phyloP scores from a whole-genome alignment of 441 rosid genomes.

The Gossypium gossypioides region DNA sequence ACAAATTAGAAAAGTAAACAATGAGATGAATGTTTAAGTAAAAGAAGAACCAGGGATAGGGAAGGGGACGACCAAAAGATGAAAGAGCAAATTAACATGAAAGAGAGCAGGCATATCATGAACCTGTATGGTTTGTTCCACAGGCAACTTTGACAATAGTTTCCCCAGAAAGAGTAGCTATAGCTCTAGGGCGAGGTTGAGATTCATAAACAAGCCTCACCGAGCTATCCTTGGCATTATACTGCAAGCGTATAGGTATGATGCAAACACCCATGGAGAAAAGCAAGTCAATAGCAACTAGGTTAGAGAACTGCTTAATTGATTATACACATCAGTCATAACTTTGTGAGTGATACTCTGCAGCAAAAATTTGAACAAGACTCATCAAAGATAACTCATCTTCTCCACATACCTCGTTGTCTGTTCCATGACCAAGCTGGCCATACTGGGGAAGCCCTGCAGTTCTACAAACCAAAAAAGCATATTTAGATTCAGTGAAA shows the following conservation, averaged over 20 bases:
- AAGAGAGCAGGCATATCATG: conserved; percentile 7
- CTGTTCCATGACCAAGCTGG: conserved; percentile 78
- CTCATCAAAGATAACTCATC: background rate
- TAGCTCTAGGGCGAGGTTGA: conserved; percentile 80
- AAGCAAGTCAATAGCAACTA: background rate
- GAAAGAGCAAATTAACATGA: background rate
- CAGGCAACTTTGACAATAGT: conserved; percentile 88
- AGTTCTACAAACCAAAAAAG: conserved; percentile 46
- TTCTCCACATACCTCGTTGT: conserved; percentile 46
- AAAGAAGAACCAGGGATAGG: background rate
- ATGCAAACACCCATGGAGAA: background rate
- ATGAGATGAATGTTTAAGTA: conserved; percentile 2
- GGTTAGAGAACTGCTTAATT: background rate
- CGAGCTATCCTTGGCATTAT: conserved; percentile 80
- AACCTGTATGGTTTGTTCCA: conserved; percentile 91
- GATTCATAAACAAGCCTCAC: conserved; percentile 85
- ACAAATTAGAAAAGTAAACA: conserved; percentile 18
- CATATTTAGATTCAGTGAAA: conserved; percentile 18
- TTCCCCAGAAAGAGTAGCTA: conserved; percentile 62
- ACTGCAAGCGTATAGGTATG: conserved; percentile 34
- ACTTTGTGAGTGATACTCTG: background rate
- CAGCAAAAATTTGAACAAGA: conserved; percentile 1
- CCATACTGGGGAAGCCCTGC: conserved; percentile 82
- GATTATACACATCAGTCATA: background rate
- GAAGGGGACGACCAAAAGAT: background rate